Evolutionary conservation across 495 filamentous ascomycete genomes (phyloP).

Genomic region (Hypoxylon perforatum): DNA sequence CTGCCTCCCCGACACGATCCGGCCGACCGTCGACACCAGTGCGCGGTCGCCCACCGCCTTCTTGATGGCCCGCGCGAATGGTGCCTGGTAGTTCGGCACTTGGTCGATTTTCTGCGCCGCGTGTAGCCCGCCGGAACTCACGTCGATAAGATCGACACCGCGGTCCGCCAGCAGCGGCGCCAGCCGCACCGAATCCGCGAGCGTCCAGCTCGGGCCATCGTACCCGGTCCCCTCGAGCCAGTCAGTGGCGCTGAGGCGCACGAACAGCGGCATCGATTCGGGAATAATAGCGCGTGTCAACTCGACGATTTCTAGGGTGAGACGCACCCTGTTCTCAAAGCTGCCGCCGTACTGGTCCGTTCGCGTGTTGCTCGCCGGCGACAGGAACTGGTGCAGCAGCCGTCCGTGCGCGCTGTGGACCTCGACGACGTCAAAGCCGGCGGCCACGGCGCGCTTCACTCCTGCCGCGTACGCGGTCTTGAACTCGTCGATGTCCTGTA

Average conservation of each 20-base stretch:
- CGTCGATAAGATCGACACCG: conserved; percentile 74
- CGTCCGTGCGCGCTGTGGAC: conserved; percentile 64
- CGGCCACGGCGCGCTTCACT: conserved; percentile 63
- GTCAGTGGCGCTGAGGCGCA: conserved; percentile 67
- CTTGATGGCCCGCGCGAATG: conserved; percentile 62
- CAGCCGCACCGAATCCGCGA: conserved; percentile 65
- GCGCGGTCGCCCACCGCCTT: conserved; percentile 68
- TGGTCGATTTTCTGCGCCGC: conserved; percentile 63
- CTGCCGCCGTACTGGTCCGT: conserved; percentile 71
- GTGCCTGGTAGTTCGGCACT: conserved; percentile 71
- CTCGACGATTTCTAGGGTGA: conserved; percentile 65
- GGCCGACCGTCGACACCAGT: conserved; percentile 68
- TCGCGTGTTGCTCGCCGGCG: conserved; percentile 65
- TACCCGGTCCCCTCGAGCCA: conserved; percentile 66
- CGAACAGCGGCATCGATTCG: conserved; percentile 71
- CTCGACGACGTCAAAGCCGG: conserved; percentile 66
- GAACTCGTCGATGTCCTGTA: conserved; percentile 65
- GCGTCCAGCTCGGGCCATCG: conserved; percentile 61
- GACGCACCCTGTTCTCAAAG: conserved; percentile 69
- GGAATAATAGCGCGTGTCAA: conserved; percentile 66
- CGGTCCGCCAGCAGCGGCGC: conserved; percentile 62
- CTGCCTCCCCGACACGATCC: conserved; percentile 65
- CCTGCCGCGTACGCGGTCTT: conserved; percentile 66
- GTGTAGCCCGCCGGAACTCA: conserved; percentile 70
- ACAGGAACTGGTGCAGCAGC: conserved; percentile 65